Evolutionary conservation across 371 early-diverging fungal species (phyloP), one percentile per base, ranked within the genome.

Genomic region (Mortierella sp.): DNA sequence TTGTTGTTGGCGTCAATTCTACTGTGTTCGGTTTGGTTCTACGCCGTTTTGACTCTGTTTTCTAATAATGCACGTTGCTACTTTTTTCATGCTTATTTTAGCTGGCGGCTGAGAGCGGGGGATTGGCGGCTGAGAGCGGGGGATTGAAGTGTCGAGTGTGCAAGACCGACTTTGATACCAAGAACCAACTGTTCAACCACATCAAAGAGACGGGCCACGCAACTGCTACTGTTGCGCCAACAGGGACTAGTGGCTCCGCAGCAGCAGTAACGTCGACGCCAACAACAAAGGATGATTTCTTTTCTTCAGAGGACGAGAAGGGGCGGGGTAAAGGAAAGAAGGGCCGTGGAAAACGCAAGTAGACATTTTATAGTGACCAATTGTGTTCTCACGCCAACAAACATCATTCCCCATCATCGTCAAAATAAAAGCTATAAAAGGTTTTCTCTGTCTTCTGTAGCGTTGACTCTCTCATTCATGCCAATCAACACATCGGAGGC

Each of bases 151-250:
- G 97, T 86, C 93, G 94, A 73, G 93, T 94, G 0, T 96, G 97
- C 83, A 75, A 80, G 0, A 89, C 83, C 11, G 85, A 77, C 46
- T 96, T 93, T 88, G 73, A 89, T 16, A 90, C 93, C 14, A 90
- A 95, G 70, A 95, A 93, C 77, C 91, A 93, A 77, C 83, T 96
- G 6, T 96, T 96, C 88, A 82, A 87, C 0, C 97, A 96, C 79
- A 93, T 96, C 71, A 92, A 93, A 71, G 88, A 77, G 21, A 92
- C 92, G 8, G 95, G 95, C 6, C 96, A 96, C 86, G 96, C 96
- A 0, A 77, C 90, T 19, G 93, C 93, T 14, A 46, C 75, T 5
- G 72, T 69, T 10, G 4, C 59, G 4, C 40, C 71, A 34, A 31
- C 37, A 13, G 67, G 46, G 34, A 59, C 67, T n/a, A 59, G 50